Evolutionary conservation across 441 rosid genomes (phyloP).

Genomic region (Pelargonium myrrhifolium): DNA sequence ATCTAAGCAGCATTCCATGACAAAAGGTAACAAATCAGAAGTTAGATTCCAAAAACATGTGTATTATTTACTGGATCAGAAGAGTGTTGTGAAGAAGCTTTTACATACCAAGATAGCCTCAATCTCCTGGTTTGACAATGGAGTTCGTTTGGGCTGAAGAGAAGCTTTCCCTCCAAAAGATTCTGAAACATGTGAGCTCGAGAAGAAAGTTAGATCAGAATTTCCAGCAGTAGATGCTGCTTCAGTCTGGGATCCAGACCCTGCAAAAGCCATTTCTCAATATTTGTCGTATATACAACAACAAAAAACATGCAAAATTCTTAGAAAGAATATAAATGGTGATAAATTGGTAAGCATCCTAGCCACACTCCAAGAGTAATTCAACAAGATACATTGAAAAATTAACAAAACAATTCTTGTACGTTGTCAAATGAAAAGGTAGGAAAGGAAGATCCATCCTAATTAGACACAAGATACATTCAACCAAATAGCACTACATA

Average conservation of each 20-base stretch:
- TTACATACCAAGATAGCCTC: conserved; percentile 66
- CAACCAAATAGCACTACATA: too few relatives aligned
- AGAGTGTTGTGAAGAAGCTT: background rate
- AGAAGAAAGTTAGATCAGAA: conserved; percentile 43
- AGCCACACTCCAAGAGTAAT: too few relatives aligned
- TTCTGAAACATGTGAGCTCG: conserved; percentile 35
- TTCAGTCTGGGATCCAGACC: conserved; percentile 34
- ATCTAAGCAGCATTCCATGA: background rate
- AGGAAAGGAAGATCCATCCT: too few relatives aligned
- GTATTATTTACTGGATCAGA: background rate
- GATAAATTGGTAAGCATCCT: too few relatives aligned
- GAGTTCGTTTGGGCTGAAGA: conserved; percentile 71
- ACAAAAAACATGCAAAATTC: background rate
- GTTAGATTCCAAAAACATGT: background rate
- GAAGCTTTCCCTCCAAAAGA: conserved; percentile 75
- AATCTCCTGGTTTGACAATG: conserved; percentile 67
- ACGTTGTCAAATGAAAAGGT: too few relatives aligned
- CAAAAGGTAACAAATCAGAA: background rate
- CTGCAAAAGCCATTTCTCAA: conserved; percentile 25
- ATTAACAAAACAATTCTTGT: too few relatives aligned
- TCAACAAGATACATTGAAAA: too few relatives aligned
- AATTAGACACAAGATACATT: too few relatives aligned
- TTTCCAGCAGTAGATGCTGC: conserved; percentile 29
- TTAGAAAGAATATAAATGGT: background rate
- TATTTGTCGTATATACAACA: background rate